Evolutionary conservation across 768 basidiomycete species (phyloP), one percentile per base, ranked within the genome.

Genomic region (Leccinellum rugosiceps): DNA sequence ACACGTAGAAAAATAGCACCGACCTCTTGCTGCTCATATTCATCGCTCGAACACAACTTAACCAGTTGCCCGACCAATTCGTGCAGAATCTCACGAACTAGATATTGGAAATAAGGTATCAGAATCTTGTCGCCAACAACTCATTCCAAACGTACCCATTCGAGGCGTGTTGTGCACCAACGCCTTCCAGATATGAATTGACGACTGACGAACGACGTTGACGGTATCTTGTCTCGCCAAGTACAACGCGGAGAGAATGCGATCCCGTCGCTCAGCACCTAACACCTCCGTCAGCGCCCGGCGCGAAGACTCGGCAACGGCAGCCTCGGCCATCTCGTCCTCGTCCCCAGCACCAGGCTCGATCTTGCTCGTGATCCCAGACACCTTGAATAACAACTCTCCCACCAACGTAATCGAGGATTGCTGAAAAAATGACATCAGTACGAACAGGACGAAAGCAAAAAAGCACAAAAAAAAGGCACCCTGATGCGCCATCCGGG

Each of bases 161-260:
- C 88, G 80, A 6, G 93, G 94, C 0, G 94, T 96, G 65, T 96
- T 98, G 70, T 93, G 84, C 10, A 99, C 95, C 60, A 98, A 79
- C 4, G 94, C 96, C 74, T 98, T 98, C 97, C 97, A 99, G 61
- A 98, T 97, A 56, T 93, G 93, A 46, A 96, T 84, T 0, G 95
- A 91, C 3, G 93, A 85, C 69, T 93, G 91, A 41, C 96, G 86
- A 35, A 98, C 95, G 46, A 87, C 82, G 43, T 84, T 86, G 62
- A 97, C 92, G 13, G 90, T 81, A 72, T 98, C 97, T 71, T 98
- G 96, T 47, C 95, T 86, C 53, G 94, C 91, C 62, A 98, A 80
- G 72, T 95, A 99, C 53, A 99, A 74, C 2, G 90, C 90, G 7
- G 94, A 88, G 48, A 99, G 76, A 35, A 98, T 92, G 26, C 94